phyloP scores from a whole-genome alignment of 257 asterid genomes.

The Plectranthus barbatus region DNA sequence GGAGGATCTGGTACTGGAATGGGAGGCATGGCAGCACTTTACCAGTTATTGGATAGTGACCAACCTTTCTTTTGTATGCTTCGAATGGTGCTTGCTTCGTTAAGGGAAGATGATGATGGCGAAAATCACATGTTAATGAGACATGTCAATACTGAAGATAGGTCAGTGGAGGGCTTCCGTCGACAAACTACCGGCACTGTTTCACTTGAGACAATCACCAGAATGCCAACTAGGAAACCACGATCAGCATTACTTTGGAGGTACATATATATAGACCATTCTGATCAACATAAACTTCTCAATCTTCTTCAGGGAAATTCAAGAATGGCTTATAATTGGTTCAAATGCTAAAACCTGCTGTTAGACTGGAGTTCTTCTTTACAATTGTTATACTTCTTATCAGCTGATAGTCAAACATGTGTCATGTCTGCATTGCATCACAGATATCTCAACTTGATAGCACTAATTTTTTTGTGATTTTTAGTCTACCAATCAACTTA shows the following conservation, averaged over 20 bases:
- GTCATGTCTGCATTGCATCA: neutral
- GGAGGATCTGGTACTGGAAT: slow-evolving; percentile 99
- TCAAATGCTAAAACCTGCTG: neutral
- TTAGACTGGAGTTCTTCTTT: neutral
- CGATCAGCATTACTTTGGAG: slow-evolving; percentile 95
- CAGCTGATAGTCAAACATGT: slow-evolving; percentile 3
- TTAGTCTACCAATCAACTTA: neutral
- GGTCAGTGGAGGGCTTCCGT: slow-evolving; percentile 34
- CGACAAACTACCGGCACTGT: slow-evolving; percentile 39
- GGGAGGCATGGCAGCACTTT: slow-evolving; percentile 96
- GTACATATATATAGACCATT: slow-evolving; percentile 31
- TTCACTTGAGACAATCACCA: slow-evolving; percentile 46
- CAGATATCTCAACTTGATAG: slow-evolving; percentile 5
- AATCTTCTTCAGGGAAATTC: slow-evolving; percentile 2
- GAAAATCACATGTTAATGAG: slow-evolving; percentile 58
- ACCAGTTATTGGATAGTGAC: slow-evolving; percentile 95
- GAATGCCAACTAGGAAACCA: slow-evolving; percentile 72
- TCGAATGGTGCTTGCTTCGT: slow-evolving; percentile 89
- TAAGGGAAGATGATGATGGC: slow-evolving; percentile 95
- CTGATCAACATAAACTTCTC: neutral
- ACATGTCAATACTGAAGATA: slow-evolving; percentile 48
- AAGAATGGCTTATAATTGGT: slow-evolving; percentile 7
- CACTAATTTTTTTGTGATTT: neutral
- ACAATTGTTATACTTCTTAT: neutral
- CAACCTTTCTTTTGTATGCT: slow-evolving; percentile 98